Percentiles rank a stretch among this genome's conserved stretches.
These are phyloP conservation scores for Puccinia polysora DNA, from an alignment of 1,284 basidiomycete genomes.

Conservation along the genomic window DNA sequence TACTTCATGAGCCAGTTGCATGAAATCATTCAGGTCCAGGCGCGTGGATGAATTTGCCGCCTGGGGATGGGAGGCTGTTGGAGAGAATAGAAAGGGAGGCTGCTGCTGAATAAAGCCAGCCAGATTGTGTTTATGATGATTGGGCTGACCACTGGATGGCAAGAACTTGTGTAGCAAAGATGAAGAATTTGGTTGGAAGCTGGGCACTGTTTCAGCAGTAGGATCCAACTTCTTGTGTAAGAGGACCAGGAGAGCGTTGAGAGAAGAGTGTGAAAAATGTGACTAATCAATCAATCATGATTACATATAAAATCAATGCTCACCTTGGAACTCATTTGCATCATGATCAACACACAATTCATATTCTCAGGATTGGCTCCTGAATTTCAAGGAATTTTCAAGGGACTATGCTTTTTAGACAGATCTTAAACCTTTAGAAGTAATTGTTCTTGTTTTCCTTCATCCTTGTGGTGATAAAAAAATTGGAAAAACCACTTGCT, in stretches of 20 bases:
- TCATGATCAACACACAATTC: constrained; percentile 40
- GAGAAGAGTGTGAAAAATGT: not conserved
- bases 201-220: not conserved
- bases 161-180: constrained; percentile 4
- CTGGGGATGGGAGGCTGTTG: not conserved
- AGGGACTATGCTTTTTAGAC: constrained; percentile 5
- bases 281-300: not conserved
- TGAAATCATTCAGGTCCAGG: constrained; percentile 8
- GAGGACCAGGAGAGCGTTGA: not conserved
- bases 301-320: not conserved
- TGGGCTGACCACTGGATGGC: constrained; percentile 3
- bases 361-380: constrained; percentile 43
- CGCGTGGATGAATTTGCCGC: not conserved
- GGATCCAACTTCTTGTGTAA: constrained; percentile 15
- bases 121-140: not conserved
- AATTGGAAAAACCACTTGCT: constrained; percentile 42
- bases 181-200: not conserved
- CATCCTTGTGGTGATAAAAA: constrained; percentile 42
- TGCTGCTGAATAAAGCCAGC: constrained; percentile 3
- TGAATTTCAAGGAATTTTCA: constrained; percentile 6
- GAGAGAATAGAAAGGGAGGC: not conserved
- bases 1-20: not conserved
- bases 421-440: not conserved
- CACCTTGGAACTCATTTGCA: constrained; percentile 44
- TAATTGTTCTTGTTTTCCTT: not conserved